A percentile compares a stretch with the other conserved stretches of the same genome.
Evolutionary conservation across 202 grass and related monocot genomes (phyloP).

Genomic region (Panicum virgatum): DNA sequence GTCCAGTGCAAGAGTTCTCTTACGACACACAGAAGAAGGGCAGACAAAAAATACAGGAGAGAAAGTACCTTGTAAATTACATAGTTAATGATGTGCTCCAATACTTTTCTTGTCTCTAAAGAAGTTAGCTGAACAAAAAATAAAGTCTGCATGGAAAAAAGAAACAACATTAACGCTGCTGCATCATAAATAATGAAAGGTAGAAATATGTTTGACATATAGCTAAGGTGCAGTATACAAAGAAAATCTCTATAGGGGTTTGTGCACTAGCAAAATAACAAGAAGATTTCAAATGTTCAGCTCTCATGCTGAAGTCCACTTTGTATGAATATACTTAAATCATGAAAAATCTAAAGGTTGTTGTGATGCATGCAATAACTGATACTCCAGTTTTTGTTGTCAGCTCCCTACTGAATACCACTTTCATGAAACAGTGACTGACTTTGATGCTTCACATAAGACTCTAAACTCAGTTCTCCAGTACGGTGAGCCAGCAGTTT

Average conservation of each 20-base stretch:
- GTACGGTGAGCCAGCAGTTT: not conserved
- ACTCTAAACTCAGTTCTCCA: not conserved
- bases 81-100: constrained; percentile 84
- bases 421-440: constrained; percentile 10
- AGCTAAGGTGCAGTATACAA: not conserved
- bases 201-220: constrained; percentile 13
- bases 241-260: not conserved
- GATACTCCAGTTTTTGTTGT: not conserved
- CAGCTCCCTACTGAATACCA: not conserved
- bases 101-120: constrained; percentile 70
- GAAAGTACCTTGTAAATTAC: constrained; percentile 74
- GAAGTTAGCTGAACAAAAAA: constrained; percentile 78
- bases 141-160: constrained; percentile 60
- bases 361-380: constrained; percentile 8
- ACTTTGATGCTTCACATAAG: not conserved
- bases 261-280: constrained; percentile 13
- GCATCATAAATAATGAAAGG: constrained; percentile 3
- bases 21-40: not conserved
- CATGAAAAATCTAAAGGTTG: not conserved
- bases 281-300: not conserved
- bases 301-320: not conserved
- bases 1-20: constrained; percentile 4
- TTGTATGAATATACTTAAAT: not conserved
- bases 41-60: constrained; percentile 15
- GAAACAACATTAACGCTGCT: constrained; percentile 16